A percentile compares a stretch with the other conserved stretches of the same genome.
These are phyloP conservation scores for Eimeria brunetti DNA, from an alignment of 169 alveolate genomes.

Conservation along the genomic window DNA sequence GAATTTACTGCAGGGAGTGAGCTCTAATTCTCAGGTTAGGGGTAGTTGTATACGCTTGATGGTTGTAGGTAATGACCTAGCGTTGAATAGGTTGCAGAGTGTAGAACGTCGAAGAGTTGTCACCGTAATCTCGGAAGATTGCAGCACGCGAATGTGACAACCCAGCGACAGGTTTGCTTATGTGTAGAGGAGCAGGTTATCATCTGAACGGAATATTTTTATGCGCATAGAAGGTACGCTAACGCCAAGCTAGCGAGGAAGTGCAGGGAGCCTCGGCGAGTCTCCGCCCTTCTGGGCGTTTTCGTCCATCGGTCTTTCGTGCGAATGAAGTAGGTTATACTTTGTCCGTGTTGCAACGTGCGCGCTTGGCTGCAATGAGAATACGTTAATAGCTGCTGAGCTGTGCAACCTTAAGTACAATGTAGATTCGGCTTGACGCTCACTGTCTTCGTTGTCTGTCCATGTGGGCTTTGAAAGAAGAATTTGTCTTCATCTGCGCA, in stretches of 20 bases:
- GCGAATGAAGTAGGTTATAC: neutral
- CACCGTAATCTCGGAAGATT: neutral
- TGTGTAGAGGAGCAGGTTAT: neutral
- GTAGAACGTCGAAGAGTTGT: neutral
- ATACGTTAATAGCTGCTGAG: too few species aligned
- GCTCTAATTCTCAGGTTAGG: neutral
- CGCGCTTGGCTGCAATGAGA: too few species aligned
- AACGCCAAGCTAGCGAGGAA: neutral
- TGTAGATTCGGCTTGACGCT: too few species aligned
- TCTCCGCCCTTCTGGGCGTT: neutral
- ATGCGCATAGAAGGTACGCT: neutral
- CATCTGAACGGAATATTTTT: neutral
- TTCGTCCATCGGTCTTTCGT: neutral
- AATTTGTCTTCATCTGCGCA: too few species aligned
- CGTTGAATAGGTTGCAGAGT: neutral
- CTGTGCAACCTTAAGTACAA: too few species aligned
- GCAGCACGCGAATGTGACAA: neutral
- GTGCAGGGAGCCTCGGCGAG: neutral
- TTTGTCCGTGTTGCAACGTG: too few species aligned
- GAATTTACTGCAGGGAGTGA: conserved; percentile 1
- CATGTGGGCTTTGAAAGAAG: neutral
- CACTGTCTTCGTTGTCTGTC: too few species aligned
- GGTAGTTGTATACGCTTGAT: neutral
- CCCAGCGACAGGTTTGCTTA: neutral
- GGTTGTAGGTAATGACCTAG: neutral